phyloP scores from a whole-genome alignment of 1,284 basidiomycete genomes.

The Austroboletus sp. region DNA sequence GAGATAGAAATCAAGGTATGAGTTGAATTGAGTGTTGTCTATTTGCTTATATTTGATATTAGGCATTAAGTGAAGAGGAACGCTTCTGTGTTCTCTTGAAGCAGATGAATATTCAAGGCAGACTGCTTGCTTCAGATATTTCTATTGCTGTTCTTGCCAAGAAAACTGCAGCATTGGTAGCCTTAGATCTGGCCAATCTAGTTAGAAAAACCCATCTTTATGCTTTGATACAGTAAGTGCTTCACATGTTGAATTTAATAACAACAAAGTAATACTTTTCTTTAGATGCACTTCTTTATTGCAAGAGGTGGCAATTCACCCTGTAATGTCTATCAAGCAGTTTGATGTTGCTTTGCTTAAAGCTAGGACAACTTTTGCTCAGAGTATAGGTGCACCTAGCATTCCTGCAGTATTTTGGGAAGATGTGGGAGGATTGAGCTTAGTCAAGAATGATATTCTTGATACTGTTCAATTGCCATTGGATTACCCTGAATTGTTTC shows the following conservation, averaged over 20 bases:
- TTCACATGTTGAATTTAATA: neutral
- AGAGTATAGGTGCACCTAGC: conserved; percentile 91
- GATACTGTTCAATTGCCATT: conserved; percentile 96
- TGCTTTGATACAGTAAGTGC: conserved; percentile 48
- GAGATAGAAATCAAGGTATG: conserved; percentile 71
- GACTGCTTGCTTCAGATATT: conserved; percentile 68
- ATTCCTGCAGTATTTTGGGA: conserved; percentile 98
- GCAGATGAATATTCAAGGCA: conserved; percentile 12
- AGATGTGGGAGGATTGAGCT: conserved; percentile 88
- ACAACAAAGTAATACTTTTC: neutral
- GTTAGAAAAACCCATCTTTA: conserved; percentile 57
- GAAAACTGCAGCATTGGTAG: conserved; percentile 88
- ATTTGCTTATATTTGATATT: conserved; percentile 4
- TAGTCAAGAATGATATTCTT: conserved; percentile 89
- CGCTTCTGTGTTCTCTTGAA: conserved; percentile 40
- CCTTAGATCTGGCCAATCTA: conserved; percentile 75
- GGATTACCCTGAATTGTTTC: conserved; percentile 90
- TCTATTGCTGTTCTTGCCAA: conserved; percentile 67
- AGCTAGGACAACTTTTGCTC: conserved; percentile 77
- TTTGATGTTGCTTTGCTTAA: conserved; percentile 71
- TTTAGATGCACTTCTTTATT: conserved; percentile 6
- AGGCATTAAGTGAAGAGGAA: conserved; percentile 79
- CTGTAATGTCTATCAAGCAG: conserved; percentile 45
- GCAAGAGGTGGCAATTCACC: neutral
- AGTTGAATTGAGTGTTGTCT: conserved; percentile 3